These are phyloP conservation scores for Thyridium curvatum DNA, from an alignment of 2,329 filamentous ascomycete genomes.

Conservation along the genomic window DNA sequence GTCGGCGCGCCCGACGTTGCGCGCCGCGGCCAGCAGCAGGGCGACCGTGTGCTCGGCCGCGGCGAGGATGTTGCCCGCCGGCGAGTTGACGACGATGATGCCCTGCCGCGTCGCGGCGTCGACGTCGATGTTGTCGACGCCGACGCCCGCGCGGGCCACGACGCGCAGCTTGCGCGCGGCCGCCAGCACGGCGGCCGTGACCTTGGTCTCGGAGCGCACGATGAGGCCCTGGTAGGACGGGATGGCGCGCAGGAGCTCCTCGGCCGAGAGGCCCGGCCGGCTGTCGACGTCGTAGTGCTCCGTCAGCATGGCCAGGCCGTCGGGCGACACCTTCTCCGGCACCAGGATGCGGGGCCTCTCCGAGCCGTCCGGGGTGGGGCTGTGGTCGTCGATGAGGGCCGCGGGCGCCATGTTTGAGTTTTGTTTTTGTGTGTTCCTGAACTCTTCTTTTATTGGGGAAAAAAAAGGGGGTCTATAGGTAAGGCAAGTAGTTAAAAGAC, in stretches of 20 bases:
- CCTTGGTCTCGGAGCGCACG: slow-evolving; percentile 75
- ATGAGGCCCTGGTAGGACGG: slow-evolving; percentile 70
- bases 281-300: slow-evolving; percentile 65
- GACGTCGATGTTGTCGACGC: slow-evolving; percentile 78
- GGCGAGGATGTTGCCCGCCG: slow-evolving; percentile 73
- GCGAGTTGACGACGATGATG: slow-evolving; percentile 75
- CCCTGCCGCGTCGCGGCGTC: slow-evolving; percentile 64
- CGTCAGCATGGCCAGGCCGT: slow-evolving; percentile 64
- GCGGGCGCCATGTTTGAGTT: slow-evolving; percentile 16
- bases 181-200: slow-evolving; percentile 60
- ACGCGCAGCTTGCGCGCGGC: slow-evolving; percentile 67
- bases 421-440: too few species aligned
- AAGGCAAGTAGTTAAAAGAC: too few species aligned
- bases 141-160: slow-evolving; percentile 74
- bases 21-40: slow-evolving; percentile 65
- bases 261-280: slow-evolving; percentile 52
- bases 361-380: slow-evolving; percentile 7
- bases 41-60: slow-evolving; percentile 75
- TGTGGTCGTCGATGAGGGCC: slow-evolving; percentile 13
- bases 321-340: slow-evolving; percentile 73
- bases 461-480: too few species aligned
- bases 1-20: slow-evolving; percentile 67
- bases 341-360: slow-evolving; percentile 52
- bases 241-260: slow-evolving; percentile 59
- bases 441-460: too few species aligned